These are phyloP conservation scores for Letharia columbiana DNA, from an alignment of 495 filamentous ascomycete genomes.

Conservation along the genomic window DNA sequence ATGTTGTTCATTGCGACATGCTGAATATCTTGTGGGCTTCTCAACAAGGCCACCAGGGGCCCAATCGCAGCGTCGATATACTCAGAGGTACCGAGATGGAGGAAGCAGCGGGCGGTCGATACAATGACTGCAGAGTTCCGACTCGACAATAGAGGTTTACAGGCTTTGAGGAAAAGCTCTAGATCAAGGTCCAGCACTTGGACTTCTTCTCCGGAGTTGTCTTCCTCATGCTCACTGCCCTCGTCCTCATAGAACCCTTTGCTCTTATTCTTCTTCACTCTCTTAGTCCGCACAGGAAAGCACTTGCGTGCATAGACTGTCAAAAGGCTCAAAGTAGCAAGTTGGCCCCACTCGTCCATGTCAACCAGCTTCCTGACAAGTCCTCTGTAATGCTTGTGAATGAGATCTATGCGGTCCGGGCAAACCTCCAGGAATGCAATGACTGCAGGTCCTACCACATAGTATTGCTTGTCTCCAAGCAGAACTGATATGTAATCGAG, in stretches of 20 bases:
- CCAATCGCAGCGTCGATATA: constrained; percentile 66
- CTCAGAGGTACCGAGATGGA: constrained; percentile 67
- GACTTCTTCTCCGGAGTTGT: constrained; percentile 47
- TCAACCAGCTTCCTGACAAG: constrained; percentile 86
- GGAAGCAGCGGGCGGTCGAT: constrained; percentile 75
- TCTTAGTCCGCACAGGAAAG: constrained; percentile 64
- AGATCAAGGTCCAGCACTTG: constrained; percentile 71
- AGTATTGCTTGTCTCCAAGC: constrained; percentile 86
- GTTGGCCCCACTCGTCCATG: constrained; percentile 98
- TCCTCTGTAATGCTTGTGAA: constrained; percentile 80
- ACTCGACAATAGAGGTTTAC: constrained; percentile 76
- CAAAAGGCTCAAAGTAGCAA: constrained; percentile 72
- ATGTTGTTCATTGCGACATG: constrained; percentile 89
- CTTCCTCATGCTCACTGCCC: constrained; percentile 39
- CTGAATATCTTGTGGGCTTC: constrained; percentile 76
- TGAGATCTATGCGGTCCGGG: constrained; percentile 71
- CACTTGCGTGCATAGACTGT: constrained; percentile 76
- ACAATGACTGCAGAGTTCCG: constrained; percentile 90
- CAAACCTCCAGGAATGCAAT: constrained; percentile 83
- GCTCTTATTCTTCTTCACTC: constrained; percentile 42
- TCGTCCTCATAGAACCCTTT: constrained; percentile 76
- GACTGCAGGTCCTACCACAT: constrained; percentile 86
- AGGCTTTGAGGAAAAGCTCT: constrained; percentile 68
- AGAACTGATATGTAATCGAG: constrained; percentile 68
- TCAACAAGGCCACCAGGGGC: constrained; percentile 74